These are phyloP conservation scores for Pichia sp. DNA, from an alignment of 1,139 yeast species.

Conservation along the genomic window DNA sequence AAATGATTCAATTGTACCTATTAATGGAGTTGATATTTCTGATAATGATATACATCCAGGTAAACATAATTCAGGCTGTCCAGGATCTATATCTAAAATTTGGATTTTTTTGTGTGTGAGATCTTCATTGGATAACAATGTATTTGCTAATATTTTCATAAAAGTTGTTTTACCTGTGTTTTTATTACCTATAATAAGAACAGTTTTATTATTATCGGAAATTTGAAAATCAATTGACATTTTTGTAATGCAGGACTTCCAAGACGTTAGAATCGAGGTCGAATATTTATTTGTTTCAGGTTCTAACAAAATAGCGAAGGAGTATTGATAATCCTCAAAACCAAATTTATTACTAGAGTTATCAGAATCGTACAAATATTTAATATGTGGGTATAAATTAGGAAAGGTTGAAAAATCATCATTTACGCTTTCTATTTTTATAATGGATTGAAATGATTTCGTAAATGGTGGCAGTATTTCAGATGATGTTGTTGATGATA, in stretches of 20 bases:
- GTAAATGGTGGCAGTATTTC: background rate
- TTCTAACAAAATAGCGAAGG: slow-evolving; percentile 7
- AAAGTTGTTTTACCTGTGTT: slow-evolving; percentile 84
- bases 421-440: slow-evolving; percentile 5
- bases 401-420: slow-evolving; percentile 31
- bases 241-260: slow-evolving; percentile 20
- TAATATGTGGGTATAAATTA: slow-evolving; percentile 43
- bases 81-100: slow-evolving; percentile 81
- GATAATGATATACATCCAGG: slow-evolving; percentile 65
- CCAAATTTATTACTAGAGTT: background rate
- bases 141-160: slow-evolving; percentile 49
- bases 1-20: slow-evolving; percentile 30
- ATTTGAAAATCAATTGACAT: slow-evolving; percentile 1
- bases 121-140: slow-evolving; percentile 21
- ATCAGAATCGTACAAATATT: slow-evolving; percentile 32
- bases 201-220: slow-evolving; percentile 14
- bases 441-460: slow-evolving; percentile 2
- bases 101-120: slow-evolving; percentile 25
- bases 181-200: slow-evolving; percentile 57
- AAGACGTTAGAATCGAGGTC: slow-evolving; percentile 18
- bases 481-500: background rate
- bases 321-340: slow-evolving; percentile 16
- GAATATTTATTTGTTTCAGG: slow-evolving; percentile 10
- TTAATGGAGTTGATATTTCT: slow-evolving; percentile 28
- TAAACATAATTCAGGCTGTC: slow-evolving; percentile 74